Percentiles rank a stretch among this genome's conserved stretches.
Conservation (phyloP, 345 rosid species). For the Citrus sinensis region DVS_A1.0 CM039163.1:113001-113500, state of each 20-base stretch:
- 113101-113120: constrained; percentile 8
- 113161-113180: constrained; percentile 58
- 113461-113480: constrained; percentile 76
- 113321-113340: constrained; percentile 91
- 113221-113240: constrained; percentile 78
- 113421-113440: constrained; percentile 46
- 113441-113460: constrained; percentile 69
- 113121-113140: constrained; percentile 62
- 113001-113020: not conserved
- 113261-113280: constrained; percentile 37
- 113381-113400: constrained; percentile 37
- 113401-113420: constrained; percentile 25
- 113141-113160: constrained; percentile 72
- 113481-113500: constrained; percentile 43
- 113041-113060: not conserved
- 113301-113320: constrained; percentile 52
- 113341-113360: constrained; percentile 38
- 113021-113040: not conserved
- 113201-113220: constrained; percentile 84
- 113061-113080: not conserved
- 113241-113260: constrained; percentile 42
- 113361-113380: constrained; percentile 37
- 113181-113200: constrained; percentile 43
- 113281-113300: constrained; percentile 34
- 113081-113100: constrained; percentile 5